Evolutionary conservation across 1,139 yeast genomes (phyloP), one percentile per base, ranked within the genome.

Genomic region (Yamadazyma blattariae): DNA sequence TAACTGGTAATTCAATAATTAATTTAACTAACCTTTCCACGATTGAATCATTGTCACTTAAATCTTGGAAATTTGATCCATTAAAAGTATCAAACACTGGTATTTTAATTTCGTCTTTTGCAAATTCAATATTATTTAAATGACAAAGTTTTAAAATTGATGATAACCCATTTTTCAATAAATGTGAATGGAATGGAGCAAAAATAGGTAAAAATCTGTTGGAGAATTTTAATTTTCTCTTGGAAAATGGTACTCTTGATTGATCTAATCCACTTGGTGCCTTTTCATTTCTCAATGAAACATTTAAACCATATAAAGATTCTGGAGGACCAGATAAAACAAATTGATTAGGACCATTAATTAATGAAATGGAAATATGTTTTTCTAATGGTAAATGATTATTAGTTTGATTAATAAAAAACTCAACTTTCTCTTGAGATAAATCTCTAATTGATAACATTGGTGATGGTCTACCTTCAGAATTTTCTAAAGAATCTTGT

Each of bases 261-360:
- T 92, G 98, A 56, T 90, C 96, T 53, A 88, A 76, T 35, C 97
- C 97, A 36, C 92, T 72, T 39, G 95, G 87, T 34, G 97, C 97
- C 71, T 92, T 92, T 46, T 89, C 86, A 67, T 88, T 87, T 74
- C 98, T 83, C 59, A 92, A 74, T 41, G 92, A 77, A 57, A 92
- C 74, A 66, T 90, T 90, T 54, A 92, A 78, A 72, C 99, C 99
- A 54, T 92, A 92, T 49, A 92, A 74, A n/a, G 97, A 89, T 72
- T 89, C 96, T 38, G 98, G 97, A 35, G 98, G 98, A 61, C 99
- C 99, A 25, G 95, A 80, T 37, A 92, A 87, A 42, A 92, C 98
- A 69, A 89, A 75, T 64, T 89, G 88, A 68, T 96, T 81, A 32
- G 96, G 96, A 60, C 98, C 98, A 57, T 92, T 92, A 50, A 90